phyloP scores from a whole-genome alignment of 768 basidiomycete genomes.

The Tulasnella sp. region DNA sequence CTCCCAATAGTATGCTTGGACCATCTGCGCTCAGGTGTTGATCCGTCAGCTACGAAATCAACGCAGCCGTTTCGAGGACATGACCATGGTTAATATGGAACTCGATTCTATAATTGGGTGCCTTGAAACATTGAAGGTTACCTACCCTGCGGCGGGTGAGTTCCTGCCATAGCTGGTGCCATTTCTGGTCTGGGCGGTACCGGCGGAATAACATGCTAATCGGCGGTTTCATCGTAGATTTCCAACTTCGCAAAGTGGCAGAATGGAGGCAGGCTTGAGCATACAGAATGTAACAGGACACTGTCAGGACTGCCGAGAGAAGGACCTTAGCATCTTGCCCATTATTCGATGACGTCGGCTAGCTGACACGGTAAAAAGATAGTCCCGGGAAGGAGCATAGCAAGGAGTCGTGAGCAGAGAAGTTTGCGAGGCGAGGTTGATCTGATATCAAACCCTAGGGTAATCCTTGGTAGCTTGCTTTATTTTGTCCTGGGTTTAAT shows the following conservation, averaged over 20 bases:
- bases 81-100: conserved; percentile 4
- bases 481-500: background rate
- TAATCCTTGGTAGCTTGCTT: no score
- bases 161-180: background rate
- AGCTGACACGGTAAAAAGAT: background rate
- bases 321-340: background rate
- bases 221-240: conserved; percentile 9
- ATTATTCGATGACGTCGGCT: background rate
- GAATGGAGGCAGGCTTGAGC: conserved; percentile 11
- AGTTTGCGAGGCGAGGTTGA: background rate
- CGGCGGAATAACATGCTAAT: background rate
- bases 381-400: background rate
- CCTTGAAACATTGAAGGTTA: conserved; percentile 5
- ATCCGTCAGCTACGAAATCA: conserved; percentile 8
- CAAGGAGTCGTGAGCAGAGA: no score
- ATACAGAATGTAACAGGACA: background rate
- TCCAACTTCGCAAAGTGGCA: conserved; percentile 13
- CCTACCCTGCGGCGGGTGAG: conserved; percentile 13
- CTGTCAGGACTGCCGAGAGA: background rate
- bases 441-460: no score
- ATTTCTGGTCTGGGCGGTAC: no score
- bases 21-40: conserved; percentile 11
- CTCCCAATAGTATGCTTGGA: conserved; percentile 10
- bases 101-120: conserved; percentile 4
- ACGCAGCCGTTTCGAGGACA: conserved; percentile 7